phyloP scores from a whole-genome alignment of 352 stramenopile genomes.

The Phytophthora multivora region DNA sequence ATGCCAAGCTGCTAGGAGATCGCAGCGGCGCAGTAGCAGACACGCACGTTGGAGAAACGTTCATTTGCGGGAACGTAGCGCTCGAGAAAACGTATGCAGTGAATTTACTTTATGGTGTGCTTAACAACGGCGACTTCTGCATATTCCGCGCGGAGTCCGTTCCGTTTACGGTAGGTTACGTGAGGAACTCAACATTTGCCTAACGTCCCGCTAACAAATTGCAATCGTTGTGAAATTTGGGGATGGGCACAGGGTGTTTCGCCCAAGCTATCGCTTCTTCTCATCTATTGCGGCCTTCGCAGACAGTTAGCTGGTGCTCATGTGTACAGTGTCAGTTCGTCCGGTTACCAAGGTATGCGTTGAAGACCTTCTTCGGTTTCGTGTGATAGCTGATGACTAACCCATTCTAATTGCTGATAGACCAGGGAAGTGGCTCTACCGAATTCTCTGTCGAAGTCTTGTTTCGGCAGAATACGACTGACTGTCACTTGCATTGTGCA shows the following conservation, averaged over 20 bases:
- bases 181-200: not conserved
- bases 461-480: slow-evolving; percentile 48
- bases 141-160: slow-evolving; percentile 73
- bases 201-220: not conserved
- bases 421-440: slow-evolving; percentile 51
- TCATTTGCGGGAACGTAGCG: slow-evolving; percentile 63
- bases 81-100: slow-evolving; percentile 70
- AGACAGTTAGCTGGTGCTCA: slow-evolving; percentile 53
- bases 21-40: slow-evolving; percentile 58
- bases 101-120: slow-evolving; percentile 66
- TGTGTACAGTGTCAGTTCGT: slow-evolving; percentile 61
- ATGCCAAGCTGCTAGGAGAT: slow-evolving; percentile 65
- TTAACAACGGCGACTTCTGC: slow-evolving; percentile 74
- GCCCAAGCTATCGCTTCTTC: slow-evolving; percentile 59
- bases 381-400: slow-evolving; percentile 6
- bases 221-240: not conserved
- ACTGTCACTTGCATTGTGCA: slow-evolving; percentile 57
- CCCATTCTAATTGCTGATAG: slow-evolving; percentile 28
- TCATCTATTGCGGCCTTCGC: slow-evolving; percentile 51
- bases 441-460: slow-evolving; percentile 68
- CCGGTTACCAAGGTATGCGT: slow-evolving; percentile 67
- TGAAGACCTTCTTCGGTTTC: not conserved
- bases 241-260: slow-evolving; percentile 53
- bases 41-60: slow-evolving; percentile 64
- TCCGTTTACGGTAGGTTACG: slow-evolving; percentile 64